Conservation (phyloP, 208 protist species). For the Wallacemonas sp. region DNA sequence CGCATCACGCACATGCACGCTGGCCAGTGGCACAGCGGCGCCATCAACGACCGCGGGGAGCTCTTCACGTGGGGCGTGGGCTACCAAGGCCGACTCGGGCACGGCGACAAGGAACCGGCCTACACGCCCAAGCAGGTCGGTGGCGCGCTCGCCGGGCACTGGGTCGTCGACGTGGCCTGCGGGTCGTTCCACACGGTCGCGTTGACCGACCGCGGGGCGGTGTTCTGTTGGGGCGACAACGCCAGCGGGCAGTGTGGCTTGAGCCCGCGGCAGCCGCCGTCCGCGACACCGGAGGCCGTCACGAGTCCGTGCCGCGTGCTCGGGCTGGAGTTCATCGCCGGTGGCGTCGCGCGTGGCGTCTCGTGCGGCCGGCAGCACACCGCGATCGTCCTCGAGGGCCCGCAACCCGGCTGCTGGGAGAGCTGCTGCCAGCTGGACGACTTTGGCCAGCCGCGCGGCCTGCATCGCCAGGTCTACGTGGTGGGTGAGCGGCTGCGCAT, state of each 20-base stretch:
- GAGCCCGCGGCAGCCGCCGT: background rate
- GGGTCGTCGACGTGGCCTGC: conserved; percentile 75
- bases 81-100: conserved; percentile 81
- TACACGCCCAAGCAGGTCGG: conserved; percentile 68
- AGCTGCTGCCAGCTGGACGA: conserved; percentile 60
- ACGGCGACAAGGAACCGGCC: conserved; percentile 63
- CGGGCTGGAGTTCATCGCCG: conserved; percentile 76
- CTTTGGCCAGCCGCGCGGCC: conserved; percentile 23
- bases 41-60: conserved; percentile 72
- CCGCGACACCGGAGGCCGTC: conserved; percentile 43
- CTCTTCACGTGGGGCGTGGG: conserved; percentile 91
- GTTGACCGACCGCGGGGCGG: conserved; percentile 52
- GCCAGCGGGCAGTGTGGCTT: conserved; percentile 69
- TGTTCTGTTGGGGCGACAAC: conserved; percentile 92
- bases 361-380: conserved; percentile 89
- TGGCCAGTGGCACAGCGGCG: conserved; percentile 87
- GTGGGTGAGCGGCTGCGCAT: conserved; percentile 58
- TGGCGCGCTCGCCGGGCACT: conserved; percentile 56
- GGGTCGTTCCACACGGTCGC: conserved; percentile 87
- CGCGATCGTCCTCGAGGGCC: conserved; percentile 79
- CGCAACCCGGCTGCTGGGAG: conserved; percentile 61
- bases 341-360: conserved; percentile 64
- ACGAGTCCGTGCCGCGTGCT: conserved; percentile 72
- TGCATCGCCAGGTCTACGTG: conserved; percentile 72
- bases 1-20: conserved; percentile 72